These are phyloP conservation scores for Cryptosporidium sp. DNA, from an alignment of 169 alveolate species.

Conservation along the genomic window DNA sequence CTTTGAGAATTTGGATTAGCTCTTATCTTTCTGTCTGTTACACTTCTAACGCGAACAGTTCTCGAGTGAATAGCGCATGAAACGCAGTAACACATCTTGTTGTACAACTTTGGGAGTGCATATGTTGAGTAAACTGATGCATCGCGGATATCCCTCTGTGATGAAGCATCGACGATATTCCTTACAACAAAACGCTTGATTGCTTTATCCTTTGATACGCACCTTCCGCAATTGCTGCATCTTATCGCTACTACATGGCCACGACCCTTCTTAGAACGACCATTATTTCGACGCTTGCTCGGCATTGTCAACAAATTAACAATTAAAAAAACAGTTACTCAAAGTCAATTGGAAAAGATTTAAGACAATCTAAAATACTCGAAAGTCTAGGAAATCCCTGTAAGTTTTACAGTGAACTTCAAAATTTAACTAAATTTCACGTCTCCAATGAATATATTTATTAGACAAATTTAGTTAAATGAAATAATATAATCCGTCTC, in stretches of 20 bases:
- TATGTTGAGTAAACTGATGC: conserved; percentile 91
- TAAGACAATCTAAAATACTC: background rate
- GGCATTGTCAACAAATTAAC: conserved; percentile 89
- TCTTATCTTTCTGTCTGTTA: conserved; percentile 90
- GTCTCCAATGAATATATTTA: conserved; percentile 4
- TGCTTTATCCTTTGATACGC: conserved; percentile 99
- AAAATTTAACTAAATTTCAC: background rate
- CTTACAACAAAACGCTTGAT: conserved; percentile 97
- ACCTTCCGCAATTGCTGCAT: conserved; percentile 99
- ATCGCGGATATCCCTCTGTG: conserved; percentile 97
- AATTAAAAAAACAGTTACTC: background rate
- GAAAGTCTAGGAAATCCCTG: background rate
- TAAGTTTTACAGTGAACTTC: background rate
- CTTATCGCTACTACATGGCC: conserved; percentile 97
- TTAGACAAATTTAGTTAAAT: background rate
- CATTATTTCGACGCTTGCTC: conserved; percentile 98
- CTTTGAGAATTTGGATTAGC: conserved; percentile 76
- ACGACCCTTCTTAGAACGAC: conserved; percentile 98
- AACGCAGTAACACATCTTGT: conserved; percentile 98
- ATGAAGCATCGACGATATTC: conserved; percentile 98
- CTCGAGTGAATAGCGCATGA: conserved; percentile 99
- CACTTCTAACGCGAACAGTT: conserved; percentile 95
- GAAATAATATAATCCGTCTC: conserved; percentile 27
- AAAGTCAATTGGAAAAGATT: background rate
- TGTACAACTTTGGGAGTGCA: conserved; percentile 91